Percentiles rank a stretch among this genome's conserved stretches.
Evolutionary conservation across 202 grass and related monocot genomes (phyloP).

Genomic region (Eragrostis tef): DNA sequence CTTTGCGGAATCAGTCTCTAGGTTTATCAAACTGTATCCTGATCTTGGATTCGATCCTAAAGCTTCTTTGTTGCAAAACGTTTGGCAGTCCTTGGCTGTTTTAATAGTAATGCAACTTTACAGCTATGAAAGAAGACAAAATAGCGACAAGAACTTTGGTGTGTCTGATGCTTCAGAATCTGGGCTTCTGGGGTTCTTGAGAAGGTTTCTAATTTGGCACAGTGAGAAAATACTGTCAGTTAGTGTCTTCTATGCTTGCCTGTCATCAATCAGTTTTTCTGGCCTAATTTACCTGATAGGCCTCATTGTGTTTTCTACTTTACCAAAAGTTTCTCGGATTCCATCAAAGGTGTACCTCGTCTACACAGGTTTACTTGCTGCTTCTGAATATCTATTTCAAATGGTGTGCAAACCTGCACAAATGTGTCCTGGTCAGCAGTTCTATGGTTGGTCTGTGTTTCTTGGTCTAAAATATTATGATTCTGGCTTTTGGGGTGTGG

Average conservation of each 20-base stretch:
- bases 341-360: conserved; percentile 89
- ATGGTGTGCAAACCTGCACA: conserved; percentile 85
- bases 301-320: conserved; percentile 73
- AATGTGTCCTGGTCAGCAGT: conserved; percentile 84
- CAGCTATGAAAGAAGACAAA: conserved; percentile 92
- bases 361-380: conserved; percentile 81
- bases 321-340: conserved; percentile 88
- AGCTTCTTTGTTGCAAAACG: conserved; percentile 81
- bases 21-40: conserved; percentile 74
- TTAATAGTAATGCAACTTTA: conserved; percentile 99
- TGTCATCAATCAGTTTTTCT: conserved; percentile 88
- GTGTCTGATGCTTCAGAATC: conserved; percentile 73
- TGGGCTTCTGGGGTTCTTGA: conserved; percentile 75
- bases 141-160: conserved; percentile 68
- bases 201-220: conserved; percentile 94
- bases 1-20: conserved; percentile 68
- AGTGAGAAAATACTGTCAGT: conserved; percentile 88
- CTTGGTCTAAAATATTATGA: conserved; percentile 84
- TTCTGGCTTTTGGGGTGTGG: conserved; percentile 91
- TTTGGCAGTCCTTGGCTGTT: conserved; percentile 92
- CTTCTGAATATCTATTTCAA: conserved; percentile 93
- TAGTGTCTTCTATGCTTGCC: conserved; percentile 80
- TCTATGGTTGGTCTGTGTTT: conserved; percentile 71
- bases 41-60: conserved; percentile 88
- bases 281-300: conserved; percentile 84